A percentile compares a stretch with the other conserved stretches of the same genome.
phyloP scores from a whole-genome alignment of 202 grass and related monocot genomes.

The Schoenoplectus triqueter region DNA sequence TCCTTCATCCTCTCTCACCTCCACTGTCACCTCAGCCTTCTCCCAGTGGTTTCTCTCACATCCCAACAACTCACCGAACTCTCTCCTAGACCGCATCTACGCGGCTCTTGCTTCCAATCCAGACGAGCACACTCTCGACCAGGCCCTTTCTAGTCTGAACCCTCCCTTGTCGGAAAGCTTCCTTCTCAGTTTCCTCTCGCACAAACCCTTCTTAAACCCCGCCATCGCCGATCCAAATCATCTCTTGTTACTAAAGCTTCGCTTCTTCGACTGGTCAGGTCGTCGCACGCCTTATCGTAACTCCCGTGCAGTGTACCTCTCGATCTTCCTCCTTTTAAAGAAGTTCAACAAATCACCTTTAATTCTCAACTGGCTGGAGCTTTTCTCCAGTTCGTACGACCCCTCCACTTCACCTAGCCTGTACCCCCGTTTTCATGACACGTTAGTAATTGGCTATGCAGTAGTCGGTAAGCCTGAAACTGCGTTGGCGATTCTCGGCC shows the following conservation, averaged over 20 bases:
- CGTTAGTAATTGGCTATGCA: constrained; percentile 76
- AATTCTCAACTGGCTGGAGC: constrained; percentile 80
- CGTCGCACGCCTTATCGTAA: constrained; percentile 57
- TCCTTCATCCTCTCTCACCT: constrained; percentile 8
- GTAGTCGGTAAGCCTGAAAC: constrained; percentile 82
- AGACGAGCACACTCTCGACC: constrained; percentile 53
- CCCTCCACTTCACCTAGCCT: not conserved
- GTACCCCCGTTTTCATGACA: constrained; percentile 70
- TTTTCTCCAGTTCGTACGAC: constrained; percentile 54
- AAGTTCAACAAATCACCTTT: constrained; percentile 49
- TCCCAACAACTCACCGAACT: constrained; percentile 7
- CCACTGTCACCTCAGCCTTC: constrained; percentile 55
- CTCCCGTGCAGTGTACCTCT: constrained; percentile 63
- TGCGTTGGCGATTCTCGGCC: constrained; percentile 60
- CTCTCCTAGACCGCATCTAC: constrained; percentile 71
- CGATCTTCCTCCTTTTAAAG: constrained; percentile 61
- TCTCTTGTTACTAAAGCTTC: constrained; percentile 71
- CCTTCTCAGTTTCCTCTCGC: constrained; percentile 55
- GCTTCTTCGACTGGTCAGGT: constrained; percentile 91
- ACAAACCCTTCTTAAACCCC: constrained; percentile 49
- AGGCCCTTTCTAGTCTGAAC: constrained; percentile 33
- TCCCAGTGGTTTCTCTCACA: constrained; percentile 59
- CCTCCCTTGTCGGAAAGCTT: constrained; percentile 58
- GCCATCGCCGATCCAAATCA: constrained; percentile 16
- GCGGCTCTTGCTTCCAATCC: constrained; percentile 49